phyloP scores from a whole-genome alignment of 1,284 basidiomycete species.

The Ustilago cynodontis region DNA sequence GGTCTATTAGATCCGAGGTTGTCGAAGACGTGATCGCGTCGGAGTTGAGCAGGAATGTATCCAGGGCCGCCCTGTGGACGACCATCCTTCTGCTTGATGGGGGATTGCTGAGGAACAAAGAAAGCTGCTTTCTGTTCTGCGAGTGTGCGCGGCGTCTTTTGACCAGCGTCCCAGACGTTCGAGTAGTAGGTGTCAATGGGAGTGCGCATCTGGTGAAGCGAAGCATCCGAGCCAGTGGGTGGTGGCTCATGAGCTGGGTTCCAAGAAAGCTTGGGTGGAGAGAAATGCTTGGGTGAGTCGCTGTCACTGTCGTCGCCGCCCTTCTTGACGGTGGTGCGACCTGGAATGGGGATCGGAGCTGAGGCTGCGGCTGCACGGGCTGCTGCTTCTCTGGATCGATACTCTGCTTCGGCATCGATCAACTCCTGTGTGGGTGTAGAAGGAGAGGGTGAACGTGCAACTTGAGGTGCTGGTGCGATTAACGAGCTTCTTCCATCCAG shows the following conservation, averaged over 20 bases:
- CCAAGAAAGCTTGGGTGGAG: constrained; percentile 71
- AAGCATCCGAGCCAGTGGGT: constrained; percentile 69
- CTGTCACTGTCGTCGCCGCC: constrained; percentile 22
- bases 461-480: constrained; percentile 76
- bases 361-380: constrained; percentile 5
- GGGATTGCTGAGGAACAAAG: constrained; percentile 73
- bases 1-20: constrained; percentile 74
- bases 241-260: constrained; percentile 72
- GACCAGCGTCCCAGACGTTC: constrained; percentile 73
- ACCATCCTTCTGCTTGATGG: constrained; percentile 15
- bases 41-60: constrained; percentile 75
- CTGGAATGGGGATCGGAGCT: constrained; percentile 18
- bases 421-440: constrained; percentile 42
- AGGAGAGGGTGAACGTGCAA: constrained; percentile 54
- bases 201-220: constrained; percentile 71
- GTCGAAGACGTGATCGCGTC: constrained; percentile 74
- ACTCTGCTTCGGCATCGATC: constrained; percentile 29
- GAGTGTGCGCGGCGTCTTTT: constrained; percentile 30
- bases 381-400: constrained; percentile 8
- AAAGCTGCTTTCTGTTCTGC: constrained; percentile 70
- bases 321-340: not conserved
- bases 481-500: constrained; percentile 86
- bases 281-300: constrained; percentile 42
- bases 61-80: constrained; percentile 37
- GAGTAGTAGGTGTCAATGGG: constrained; percentile 71